Percentiles rank a stretch among this genome's conserved stretches.
Evolutionary conservation across 169 alveolate species (phyloP).

Genomic region (Eimeria necatrix): DNA sequence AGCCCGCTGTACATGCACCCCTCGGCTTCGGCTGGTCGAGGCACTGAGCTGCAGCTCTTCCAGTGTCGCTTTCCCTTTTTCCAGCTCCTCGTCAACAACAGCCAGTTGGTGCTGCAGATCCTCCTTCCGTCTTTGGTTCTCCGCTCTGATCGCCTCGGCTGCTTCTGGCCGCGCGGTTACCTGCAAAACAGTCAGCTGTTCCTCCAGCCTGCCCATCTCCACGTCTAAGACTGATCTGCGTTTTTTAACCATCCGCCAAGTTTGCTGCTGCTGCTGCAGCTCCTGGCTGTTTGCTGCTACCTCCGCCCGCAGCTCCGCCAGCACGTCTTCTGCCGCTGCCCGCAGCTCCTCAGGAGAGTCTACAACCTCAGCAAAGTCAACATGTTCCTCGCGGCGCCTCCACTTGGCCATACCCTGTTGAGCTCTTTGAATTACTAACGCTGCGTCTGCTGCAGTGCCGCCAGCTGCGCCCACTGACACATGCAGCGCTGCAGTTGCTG

Average conservation of each 20-base stretch:
- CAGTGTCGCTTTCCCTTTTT: not conserved
- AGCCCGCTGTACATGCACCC: not conserved
- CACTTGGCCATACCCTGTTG: not conserved
- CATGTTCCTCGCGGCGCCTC: not conserved
- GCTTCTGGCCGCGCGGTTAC: not conserved
- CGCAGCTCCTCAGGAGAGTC: not conserved
- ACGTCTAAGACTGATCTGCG: no score
- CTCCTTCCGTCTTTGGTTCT: not conserved
- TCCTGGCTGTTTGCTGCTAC: not conserved
- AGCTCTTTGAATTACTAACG: not conserved
- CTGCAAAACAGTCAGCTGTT: not conserved
- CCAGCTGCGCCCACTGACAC: not conserved
- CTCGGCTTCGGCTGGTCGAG: no score
- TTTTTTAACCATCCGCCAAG: not conserved
- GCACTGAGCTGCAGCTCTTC: no score
- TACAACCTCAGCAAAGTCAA: not conserved
- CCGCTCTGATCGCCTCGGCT: not conserved
- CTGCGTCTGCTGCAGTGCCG: not conserved
- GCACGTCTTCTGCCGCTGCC: not conserved
- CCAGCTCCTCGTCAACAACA: not conserved
- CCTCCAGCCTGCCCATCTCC: not conserved
- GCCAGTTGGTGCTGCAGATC: constrained; percentile 18
- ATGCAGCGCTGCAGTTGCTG: not conserved
- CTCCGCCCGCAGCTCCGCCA: not conserved
- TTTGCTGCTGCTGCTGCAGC: constrained; percentile 9